Conservation (phyloP, 495 filamentous ascomycete genomes). For the Penicillium crystallinum region DNA sequence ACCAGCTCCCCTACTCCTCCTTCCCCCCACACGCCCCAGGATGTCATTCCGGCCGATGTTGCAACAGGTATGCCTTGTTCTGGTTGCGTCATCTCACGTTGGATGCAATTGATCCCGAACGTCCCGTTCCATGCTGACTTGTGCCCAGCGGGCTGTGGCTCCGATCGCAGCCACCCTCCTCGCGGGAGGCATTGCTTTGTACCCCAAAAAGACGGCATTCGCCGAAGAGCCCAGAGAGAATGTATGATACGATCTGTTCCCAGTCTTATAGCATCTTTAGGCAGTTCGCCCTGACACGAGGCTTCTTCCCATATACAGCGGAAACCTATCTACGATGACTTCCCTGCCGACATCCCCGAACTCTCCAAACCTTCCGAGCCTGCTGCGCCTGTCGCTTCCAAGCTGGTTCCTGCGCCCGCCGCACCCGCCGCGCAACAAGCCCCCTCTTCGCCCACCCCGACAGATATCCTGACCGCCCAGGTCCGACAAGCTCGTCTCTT, state of each 20-base stretch:
- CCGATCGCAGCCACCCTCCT: slow-evolving; percentile 51
- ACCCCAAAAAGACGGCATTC: slow-evolving; percentile 47
- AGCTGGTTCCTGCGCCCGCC: slow-evolving; percentile 18
- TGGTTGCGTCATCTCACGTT: not conserved
- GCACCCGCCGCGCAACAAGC: slow-evolving; percentile 20
- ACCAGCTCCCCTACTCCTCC: slow-evolving; percentile 13
- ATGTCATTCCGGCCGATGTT: slow-evolving; percentile 47
- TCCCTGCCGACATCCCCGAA: slow-evolving; percentile 36
- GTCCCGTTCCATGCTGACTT: slow-evolving; percentile 19
- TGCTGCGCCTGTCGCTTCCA: slow-evolving; percentile 17
- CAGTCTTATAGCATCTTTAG: not conserved
- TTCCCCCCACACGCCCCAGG: slow-evolving; percentile 25
- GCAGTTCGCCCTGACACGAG: slow-evolving; percentile 18
- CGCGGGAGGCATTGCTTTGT: slow-evolving; percentile 49
- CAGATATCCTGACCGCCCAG: slow-evolving; percentile 82
- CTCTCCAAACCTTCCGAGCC: slow-evolving; percentile 35
- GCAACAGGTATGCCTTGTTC: slow-evolving; percentile 31
- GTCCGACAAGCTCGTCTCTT: slow-evolving; percentile 75
- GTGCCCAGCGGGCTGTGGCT: slow-evolving; percentile 49
- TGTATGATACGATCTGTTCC: slow-evolving; percentile 16
- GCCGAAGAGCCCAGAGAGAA: slow-evolving; percentile 51
- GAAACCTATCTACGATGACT: slow-evolving; percentile 88
- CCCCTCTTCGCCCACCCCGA: slow-evolving; percentile 66
- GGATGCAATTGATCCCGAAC: slow-evolving; percentile 30
- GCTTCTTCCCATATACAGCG: slow-evolving; percentile 41